A percentile compares a stretch with the other conserved stretches of the same genome.
Conservation (phyloP, 345 rosid species). For the Salix purpurea region DNA sequence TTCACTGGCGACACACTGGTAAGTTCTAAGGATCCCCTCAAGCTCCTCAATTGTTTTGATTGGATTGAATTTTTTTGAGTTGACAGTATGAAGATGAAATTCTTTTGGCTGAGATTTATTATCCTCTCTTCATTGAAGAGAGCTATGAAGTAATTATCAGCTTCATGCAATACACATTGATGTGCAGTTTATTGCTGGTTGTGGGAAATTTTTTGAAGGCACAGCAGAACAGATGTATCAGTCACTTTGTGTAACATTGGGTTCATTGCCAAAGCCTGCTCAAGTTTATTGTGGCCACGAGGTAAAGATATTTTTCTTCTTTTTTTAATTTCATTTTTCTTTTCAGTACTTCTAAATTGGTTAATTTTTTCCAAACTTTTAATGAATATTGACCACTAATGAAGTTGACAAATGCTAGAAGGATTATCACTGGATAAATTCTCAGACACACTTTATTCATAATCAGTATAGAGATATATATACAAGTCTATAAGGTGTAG, state of each 20-base stretch:
- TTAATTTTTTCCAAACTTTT: background rate
- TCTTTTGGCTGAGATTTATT: background rate
- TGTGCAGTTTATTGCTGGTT: constrained; percentile 79
- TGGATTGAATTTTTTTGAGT: too few relatives aligned
- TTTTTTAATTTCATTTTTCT: background rate
- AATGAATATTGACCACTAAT: too few relatives aligned
- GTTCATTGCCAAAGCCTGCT: constrained; percentile 78
- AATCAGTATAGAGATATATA: too few relatives aligned
- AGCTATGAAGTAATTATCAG: background rate
- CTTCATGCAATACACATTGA: background rate
- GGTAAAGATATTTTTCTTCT: constrained; percentile 35
- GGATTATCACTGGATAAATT: too few relatives aligned
- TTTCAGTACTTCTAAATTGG: background rate
- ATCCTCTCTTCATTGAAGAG: background rate
- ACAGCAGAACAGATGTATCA: constrained; percentile 94
- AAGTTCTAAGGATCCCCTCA: constrained; percentile 17
- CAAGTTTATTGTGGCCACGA: constrained; percentile 89
- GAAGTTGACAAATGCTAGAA: too few relatives aligned
- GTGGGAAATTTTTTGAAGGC: constrained; percentile 91
- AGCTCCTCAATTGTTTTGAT: too few relatives aligned
- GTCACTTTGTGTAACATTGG: constrained; percentile 81
- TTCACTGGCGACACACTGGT: constrained; percentile 93
- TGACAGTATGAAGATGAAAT: background rate
- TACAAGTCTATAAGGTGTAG: too few relatives aligned
- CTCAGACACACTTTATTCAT: too few relatives aligned